A percentile compares a stretch with the other conserved stretches of the same genome.
Conservation (phyloP, 768 basidiomycete genomes). For the Naematelia aurantialba region DNA sequence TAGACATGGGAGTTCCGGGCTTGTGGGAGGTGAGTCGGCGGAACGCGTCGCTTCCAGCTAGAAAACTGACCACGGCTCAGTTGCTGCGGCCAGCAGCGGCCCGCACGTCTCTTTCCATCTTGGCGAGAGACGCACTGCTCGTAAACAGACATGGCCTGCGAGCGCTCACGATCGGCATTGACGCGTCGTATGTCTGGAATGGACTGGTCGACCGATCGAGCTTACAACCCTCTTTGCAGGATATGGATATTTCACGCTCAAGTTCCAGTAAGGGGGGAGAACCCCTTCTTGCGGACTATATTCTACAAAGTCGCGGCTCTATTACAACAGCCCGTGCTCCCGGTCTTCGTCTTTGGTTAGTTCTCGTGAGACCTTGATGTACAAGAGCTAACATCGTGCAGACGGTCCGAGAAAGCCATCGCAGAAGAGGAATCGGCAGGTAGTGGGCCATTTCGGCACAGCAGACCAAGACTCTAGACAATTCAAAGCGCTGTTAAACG, state of each 20-base stretch:
- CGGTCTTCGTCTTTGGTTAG: slow-evolving; percentile 76
- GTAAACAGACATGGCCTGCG: slow-evolving; percentile 62
- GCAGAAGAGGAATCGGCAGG: slow-evolving; percentile 61
- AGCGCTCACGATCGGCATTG: slow-evolving; percentile 79
- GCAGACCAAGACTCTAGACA: slow-evolving; percentile 37
- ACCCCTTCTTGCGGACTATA: slow-evolving; percentile 75
- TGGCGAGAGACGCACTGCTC: slow-evolving; percentile 74
- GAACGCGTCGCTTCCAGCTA: neutral
- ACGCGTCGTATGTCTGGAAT: slow-evolving; percentile 57
- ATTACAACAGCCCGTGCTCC: slow-evolving; percentile 68
- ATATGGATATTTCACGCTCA: slow-evolving; percentile 58
- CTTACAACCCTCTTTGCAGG: too few species aligned
- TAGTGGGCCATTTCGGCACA: slow-evolving; percentile 43
- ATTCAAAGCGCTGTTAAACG: slow-evolving; percentile 52
- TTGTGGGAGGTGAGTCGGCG: slow-evolving; percentile 51
- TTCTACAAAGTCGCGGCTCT: slow-evolving; percentile 82
- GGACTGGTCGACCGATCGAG: too few species aligned
- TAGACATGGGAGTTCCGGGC: slow-evolving; percentile 51
- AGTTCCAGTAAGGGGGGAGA: slow-evolving; percentile 60
- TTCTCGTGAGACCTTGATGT: neutral
- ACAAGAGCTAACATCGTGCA: slow-evolving; percentile 5
- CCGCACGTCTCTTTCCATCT: slow-evolving; percentile 69
- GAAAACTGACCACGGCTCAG: slow-evolving; percentile 36
- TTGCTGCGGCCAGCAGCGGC: slow-evolving; percentile 68
- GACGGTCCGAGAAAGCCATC: slow-evolving; percentile 78